Base-by-base conservation (phyloP, 176 grass and related monocot species). In the Musa acuminata region DNA sequence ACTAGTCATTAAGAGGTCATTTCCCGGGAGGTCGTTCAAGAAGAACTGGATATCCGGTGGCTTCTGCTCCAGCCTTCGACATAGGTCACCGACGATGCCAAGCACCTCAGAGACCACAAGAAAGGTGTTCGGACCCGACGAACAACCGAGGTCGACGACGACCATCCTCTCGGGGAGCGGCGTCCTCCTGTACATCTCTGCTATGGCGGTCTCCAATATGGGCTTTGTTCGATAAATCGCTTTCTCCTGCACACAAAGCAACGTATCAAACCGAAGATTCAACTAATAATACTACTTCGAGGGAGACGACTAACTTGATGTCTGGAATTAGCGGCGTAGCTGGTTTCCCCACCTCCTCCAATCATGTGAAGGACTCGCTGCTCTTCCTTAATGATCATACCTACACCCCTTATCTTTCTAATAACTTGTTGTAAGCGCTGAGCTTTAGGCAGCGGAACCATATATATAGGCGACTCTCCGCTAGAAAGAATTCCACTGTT, bases 1-100 rank as follows among this genome's bases (percentile, higher is more conserved):
- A n/a, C n/a, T n/a, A n/a, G n/a, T n/a, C n/a, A n/a, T n/a, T n/a
- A n/a, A n/a, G 71, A 92, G 88, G 69, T 92, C 89, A 11, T 77
- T 92, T 19, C 71, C 59, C 0, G 83, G 67, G 1, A 88, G 86
- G 29, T 92, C 89, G 49, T 92, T 92, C 53, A 86, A 69, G 78
- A 92, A 88, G 83, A 92, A 92, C 75, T 84, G 86, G 25, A 92
- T 9, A 60, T 92, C 78, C 51, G 70, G 29, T 0, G n/a, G 65
- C 1, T 48, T 16, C 62, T 13, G 73, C 11, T 2, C 24, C 11
- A 67, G 14, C 27, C 24, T 43, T 3, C 1, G 21, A 20, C 64
- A 53, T 21, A 21, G 10, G 52, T 22, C 11, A 0, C 52, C 51
- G 9, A 85, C 58, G 0, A 55, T 27, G 12, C 62, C 11, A 11